These are phyloP conservation scores for Globisporangium nagaii DNA, from an alignment of 352 stramenopile genomes.

Conservation along the genomic window DNA sequence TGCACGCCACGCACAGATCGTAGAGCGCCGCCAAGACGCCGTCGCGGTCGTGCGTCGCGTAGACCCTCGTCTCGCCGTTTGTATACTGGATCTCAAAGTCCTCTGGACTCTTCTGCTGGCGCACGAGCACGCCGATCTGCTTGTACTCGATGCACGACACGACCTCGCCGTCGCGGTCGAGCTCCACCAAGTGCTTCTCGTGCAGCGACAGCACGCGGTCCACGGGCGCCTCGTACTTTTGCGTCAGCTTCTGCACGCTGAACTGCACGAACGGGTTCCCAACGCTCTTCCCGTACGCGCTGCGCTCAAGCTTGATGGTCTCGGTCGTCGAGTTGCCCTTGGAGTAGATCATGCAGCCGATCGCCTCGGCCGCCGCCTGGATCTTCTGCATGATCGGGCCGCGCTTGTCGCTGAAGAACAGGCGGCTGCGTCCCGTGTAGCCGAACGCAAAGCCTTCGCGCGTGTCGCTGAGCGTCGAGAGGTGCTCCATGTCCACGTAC, in stretches of 20 bases:
- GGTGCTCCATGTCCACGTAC: slow-evolving; percentile 77
- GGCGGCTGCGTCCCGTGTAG: slow-evolving; percentile 53
- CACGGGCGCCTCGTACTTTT: slow-evolving; percentile 48
- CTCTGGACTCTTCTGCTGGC: slow-evolving; percentile 26
- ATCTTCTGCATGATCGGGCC: slow-evolving; percentile 47
- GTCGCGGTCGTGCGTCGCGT: slow-evolving; percentile 61
- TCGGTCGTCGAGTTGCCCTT: slow-evolving; percentile 29
- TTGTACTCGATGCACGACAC: slow-evolving; percentile 58
- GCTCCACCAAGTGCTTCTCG: slow-evolving; percentile 62
- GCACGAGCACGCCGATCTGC: slow-evolving; percentile 70
- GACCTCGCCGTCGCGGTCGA: slow-evolving; percentile 43
- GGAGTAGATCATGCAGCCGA: slow-evolving; percentile 51
- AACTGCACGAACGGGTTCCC: slow-evolving; percentile 71
- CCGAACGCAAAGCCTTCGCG: slow-evolving; percentile 60
- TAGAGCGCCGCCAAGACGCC: slow-evolving; percentile 72
- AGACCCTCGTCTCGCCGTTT: slow-evolving; percentile 55
- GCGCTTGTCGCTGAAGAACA: slow-evolving; percentile 71
- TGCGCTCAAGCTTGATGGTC: slow-evolving; percentile 40
- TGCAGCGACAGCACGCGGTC: slow-evolving; percentile 61
- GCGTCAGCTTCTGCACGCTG: slow-evolving; percentile 52
- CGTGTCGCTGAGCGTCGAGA: slow-evolving; percentile 49
- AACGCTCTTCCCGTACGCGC: slow-evolving; percentile 34
- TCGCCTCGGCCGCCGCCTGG: slow-evolving; percentile 40
- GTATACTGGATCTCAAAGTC: slow-evolving; percentile 77
- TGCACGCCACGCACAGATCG: slow-evolving; percentile 70